A percentile compares a stretch with the other conserved stretches of the same genome.
These are phyloP conservation scores for Xylaria scruposa DNA, from an alignment of 495 filamentous ascomycete species.

Conservation along the genomic window DNA sequence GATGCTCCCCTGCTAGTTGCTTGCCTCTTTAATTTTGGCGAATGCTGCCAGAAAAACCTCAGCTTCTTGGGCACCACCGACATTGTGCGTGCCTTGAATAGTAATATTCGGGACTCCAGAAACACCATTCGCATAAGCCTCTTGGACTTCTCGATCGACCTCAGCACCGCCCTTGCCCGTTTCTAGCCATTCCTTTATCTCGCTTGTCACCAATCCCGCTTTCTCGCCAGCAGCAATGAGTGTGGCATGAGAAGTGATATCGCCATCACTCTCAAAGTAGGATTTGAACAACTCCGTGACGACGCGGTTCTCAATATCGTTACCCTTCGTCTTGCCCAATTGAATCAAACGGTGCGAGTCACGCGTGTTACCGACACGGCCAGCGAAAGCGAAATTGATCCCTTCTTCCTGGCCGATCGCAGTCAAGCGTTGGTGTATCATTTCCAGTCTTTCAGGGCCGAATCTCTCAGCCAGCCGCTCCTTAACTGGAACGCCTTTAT, in stretches of 20 bases:
- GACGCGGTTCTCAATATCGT: slow-evolving; percentile 66
- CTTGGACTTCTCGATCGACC: slow-evolving; percentile 71
- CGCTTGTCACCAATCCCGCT: slow-evolving; percentile 65
- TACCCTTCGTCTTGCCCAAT: slow-evolving; percentile 63
- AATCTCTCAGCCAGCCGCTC: slow-evolving; percentile 39
- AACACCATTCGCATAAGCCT: slow-evolving; percentile 57
- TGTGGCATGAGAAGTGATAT: slow-evolving; percentile 71
- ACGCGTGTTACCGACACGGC: slow-evolving; percentile 73
- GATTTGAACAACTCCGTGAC: slow-evolving; percentile 71
- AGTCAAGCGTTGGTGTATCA: slow-evolving; percentile 62
- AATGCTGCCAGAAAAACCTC: slow-evolving; percentile 61
- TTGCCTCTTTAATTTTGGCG: slow-evolving; percentile 50
- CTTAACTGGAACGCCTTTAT: slow-evolving; percentile 34
- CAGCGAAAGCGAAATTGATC: slow-evolving; percentile 72
- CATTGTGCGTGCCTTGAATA: slow-evolving; percentile 64
- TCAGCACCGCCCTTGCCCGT: slow-evolving; percentile 66
- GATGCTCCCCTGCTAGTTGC: background rate
- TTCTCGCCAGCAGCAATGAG: slow-evolving; percentile 64
- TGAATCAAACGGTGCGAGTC: slow-evolving; percentile 77
- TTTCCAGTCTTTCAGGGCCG: slow-evolving; percentile 58
- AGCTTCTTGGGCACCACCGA: slow-evolving; percentile 69
- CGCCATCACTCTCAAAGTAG: slow-evolving; percentile 79
- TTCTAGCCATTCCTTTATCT: slow-evolving; percentile 68
- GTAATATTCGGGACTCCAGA: slow-evolving; percentile 76
- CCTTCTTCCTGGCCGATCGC: slow-evolving; percentile 64